A percentile compares a stretch with the other conserved stretches of the same genome.
phyloP scores from a whole-genome alignment of 176 grass and related monocot species.

The Tuctoria greenei region DNA sequence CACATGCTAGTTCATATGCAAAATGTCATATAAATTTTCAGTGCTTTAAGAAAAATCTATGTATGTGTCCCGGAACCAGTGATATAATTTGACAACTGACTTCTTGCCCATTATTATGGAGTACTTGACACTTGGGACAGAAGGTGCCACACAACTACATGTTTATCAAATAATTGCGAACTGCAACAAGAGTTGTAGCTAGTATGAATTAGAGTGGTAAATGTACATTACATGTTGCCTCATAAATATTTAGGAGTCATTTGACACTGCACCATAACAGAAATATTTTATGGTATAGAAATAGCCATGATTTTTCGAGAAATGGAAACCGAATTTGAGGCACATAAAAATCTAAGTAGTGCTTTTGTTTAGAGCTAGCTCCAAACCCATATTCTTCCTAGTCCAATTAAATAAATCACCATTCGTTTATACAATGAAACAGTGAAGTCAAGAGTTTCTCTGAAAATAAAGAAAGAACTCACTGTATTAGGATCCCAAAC shows the following conservation, averaged over 20 bases:
- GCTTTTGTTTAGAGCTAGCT: neutral
- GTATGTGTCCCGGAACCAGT: neutral
- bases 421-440: neutral
- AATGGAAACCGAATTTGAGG: neutral
- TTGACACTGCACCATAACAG: neutral
- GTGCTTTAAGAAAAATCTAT: neutral
- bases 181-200: neutral
- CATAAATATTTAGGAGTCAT: neutral
- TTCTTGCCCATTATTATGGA: neutral
- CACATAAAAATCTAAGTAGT: neutral
- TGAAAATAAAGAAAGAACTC: slow-evolving; percentile 33
- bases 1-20: neutral
- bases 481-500: slow-evolving; percentile 98
- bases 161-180: slow-evolving; percentile 3
- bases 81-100: neutral
- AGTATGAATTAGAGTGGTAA: neutral
- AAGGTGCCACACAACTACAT: neutral
- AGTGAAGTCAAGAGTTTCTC: neutral
- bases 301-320: slow-evolving; percentile 10
- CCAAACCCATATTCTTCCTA: neutral
- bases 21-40: neutral
- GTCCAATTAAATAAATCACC: neutral
- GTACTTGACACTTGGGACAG: neutral
- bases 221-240: neutral
- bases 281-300: neutral